Percentiles rank a stretch among this genome's conserved stretches.
phyloP scores from a whole-genome alignment of 1,139 yeast genomes.

The Wickerhamiella infanticola region DNA sequence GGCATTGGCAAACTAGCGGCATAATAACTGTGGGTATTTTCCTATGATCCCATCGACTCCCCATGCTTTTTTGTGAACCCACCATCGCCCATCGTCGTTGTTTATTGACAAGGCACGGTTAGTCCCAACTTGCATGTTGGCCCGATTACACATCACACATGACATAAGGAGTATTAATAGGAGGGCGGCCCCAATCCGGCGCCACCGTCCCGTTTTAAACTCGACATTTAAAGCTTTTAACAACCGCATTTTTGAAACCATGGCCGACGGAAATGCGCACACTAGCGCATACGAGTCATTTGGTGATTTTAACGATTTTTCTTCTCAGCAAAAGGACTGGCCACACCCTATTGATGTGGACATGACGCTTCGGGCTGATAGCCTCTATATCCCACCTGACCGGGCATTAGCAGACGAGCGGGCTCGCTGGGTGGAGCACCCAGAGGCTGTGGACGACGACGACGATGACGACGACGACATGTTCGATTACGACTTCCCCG shows the following conservation, averaged over 20 bases:
- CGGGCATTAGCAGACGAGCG: constrained; percentile 5
- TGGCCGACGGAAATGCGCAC: constrained; percentile 1
- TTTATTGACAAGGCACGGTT: not conserved
- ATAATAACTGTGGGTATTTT: too few relatives aligned
- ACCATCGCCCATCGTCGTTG: not conserved
- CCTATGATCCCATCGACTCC: too few relatives aligned
- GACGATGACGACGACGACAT: constrained; percentile 24
- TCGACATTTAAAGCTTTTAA: not conserved
- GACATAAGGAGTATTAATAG: not conserved
- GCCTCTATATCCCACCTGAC: constrained; percentile 13
- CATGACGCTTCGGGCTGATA: constrained; percentile 2
- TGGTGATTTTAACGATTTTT: not conserved
- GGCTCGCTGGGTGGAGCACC: constrained; percentile 9
- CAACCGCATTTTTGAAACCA: not conserved
- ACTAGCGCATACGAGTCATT: not conserved
- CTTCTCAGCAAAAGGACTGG: constrained; percentile 1
- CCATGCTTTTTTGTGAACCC: too few relatives aligned
- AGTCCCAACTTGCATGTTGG: not conserved
- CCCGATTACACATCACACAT: not conserved
- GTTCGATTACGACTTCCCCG: constrained; percentile 14
- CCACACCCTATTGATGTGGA: not conserved
- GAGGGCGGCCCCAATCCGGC: not conserved
- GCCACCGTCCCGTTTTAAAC: not conserved
- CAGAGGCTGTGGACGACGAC: constrained; percentile 18
- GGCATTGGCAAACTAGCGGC: too few relatives aligned